These are phyloP conservation scores for Spergularia bocconei DNA, from an alignment of 148 eudicot genomes.

Conservation along the genomic window DNA sequence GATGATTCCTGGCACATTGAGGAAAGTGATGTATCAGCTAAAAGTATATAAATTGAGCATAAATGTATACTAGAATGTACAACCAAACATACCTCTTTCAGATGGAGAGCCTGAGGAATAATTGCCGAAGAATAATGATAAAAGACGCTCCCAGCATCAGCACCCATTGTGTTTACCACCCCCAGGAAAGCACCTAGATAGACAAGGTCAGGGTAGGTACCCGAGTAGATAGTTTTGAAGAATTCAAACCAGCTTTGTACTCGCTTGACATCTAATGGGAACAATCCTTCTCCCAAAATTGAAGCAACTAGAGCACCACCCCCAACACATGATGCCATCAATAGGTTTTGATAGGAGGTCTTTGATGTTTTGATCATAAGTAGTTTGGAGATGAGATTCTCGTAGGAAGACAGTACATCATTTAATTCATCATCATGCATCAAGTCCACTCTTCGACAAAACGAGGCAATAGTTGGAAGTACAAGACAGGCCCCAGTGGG, in stretches of 20 bases:
- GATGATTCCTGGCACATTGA: conserved; percentile 50
- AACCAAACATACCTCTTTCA: conserved; percentile 42
- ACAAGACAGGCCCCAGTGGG: conserved; percentile 77
- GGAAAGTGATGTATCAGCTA: conserved; percentile 11
- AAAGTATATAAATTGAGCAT: conserved; percentile 9
- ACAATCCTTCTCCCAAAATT: conserved; percentile 64
- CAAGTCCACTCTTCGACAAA: conserved; percentile 75
- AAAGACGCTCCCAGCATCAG: conserved; percentile 59
- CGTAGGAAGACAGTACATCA: conserved; percentile 43
- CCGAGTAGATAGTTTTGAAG: conserved; percentile 54
- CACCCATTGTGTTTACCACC: conserved; percentile 82
- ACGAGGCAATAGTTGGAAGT: conserved; percentile 59
- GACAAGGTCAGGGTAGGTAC: conserved; percentile 57
- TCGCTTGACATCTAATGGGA: conserved; percentile 45
- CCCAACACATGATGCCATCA: conserved; percentile 83
- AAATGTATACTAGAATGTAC: neutral
- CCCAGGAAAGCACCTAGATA: conserved; percentile 95
- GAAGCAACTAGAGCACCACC: conserved; percentile 69
- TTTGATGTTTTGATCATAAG: conserved; percentile 40
- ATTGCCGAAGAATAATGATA: conserved; percentile 28
- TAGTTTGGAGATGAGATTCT: conserved; percentile 61
- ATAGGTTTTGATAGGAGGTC: conserved; percentile 53
- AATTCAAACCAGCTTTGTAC: conserved; percentile 49
- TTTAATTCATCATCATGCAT: conserved; percentile 59
- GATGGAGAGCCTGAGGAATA: conserved; percentile 27